A percentile compares a stretch with the other conserved stretches of the same genome.
These are phyloP conservation scores for Candida golubevii DNA, from an alignment of 805 yeast species.

Conservation along the genomic window DNA sequence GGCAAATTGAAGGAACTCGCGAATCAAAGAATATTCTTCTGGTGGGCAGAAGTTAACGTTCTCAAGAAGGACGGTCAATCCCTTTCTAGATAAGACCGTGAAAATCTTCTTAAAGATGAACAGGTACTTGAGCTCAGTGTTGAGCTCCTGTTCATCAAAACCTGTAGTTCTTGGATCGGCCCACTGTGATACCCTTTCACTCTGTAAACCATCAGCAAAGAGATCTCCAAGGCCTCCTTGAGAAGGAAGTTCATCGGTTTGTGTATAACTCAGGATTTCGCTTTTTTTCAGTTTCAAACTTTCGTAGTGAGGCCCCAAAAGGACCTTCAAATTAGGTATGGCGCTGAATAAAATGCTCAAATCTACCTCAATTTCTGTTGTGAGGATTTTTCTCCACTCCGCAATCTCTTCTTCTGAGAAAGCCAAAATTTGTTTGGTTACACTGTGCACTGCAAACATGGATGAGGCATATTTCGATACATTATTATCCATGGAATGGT, in stretches of 20 bases:
- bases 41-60: conserved; percentile 43
- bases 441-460: conserved; percentile 34
- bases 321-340: conserved; percentile 42
- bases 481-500: conserved; percentile 21
- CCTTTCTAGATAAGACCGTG: conserved; percentile 37
- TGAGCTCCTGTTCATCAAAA: conserved; percentile 20
- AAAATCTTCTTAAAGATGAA: conserved; percentile 40
- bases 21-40: conserved; percentile 25
- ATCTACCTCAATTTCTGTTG: conserved; percentile 37
- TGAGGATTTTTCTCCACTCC: conserved; percentile 39
- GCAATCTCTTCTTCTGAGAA: conserved; percentile 30
- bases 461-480: conserved; percentile 34
- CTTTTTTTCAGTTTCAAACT: conserved; percentile 3
- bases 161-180: conserved; percentile 2
- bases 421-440: conserved; percentile 40
- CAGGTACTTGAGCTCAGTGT: conserved; percentile 37
- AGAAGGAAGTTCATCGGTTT: background rate
- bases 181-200: background rate
- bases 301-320: conserved; percentile 41
- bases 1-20: conserved; percentile 24
- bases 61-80: conserved; percentile 43
- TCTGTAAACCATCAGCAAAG: conserved; percentile 7
- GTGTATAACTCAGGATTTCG: background rate
- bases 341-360: conserved; percentile 35
- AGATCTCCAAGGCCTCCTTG: conserved; percentile 3